Base-by-base conservation (phyloP, 306 rosid genomes). In the Rosa chinensis region DNA sequence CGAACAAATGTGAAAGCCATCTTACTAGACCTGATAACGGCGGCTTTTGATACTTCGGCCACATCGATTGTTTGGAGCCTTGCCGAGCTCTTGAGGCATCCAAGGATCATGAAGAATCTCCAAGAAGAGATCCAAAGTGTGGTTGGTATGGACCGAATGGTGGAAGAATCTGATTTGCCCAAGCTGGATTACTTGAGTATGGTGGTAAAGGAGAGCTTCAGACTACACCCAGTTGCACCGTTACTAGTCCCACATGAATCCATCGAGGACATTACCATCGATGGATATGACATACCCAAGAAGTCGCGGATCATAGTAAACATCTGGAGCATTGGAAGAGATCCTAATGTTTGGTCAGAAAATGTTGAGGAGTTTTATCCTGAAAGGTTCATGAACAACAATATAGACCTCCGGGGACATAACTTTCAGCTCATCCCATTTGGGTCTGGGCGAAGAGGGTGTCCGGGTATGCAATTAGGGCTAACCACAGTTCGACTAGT, bases 61-160 rank as follows among this genome's bases (percentile, higher is more conserved):
- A 48, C 73, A 0, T 11, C 71, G 0, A 20, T 82, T 7, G 72
- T 68, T 4, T 90, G 92, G 94, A 77, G 53, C n/a, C 42, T 90
- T 14, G 73, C 94, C 0, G 88, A 79, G 58, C 85, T 88, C 45
- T 10, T 88, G 6, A 83, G 72, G 69, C 66, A 90, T 73, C 90
- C 88, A 10, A 74, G 63, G 8, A 83, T 83, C 12, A 84, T 82
- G 86, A 84, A 80, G 32, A 76, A 20, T 18, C 84, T 86, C 61
- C 92, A 90, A 80, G 58, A 73, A 35, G 89, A 88, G 82, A 28
- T 88, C 14, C 56, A 67, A 43, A 40, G 20, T 56, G 79, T 62
- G 14, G 76, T 84, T 0, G 90, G 94, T 2, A 59, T 17, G 73
- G 75, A 45, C n/a, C 77, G 69, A n/a, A 62, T 49, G 78, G 86